Evolutionary conservation across 2,329 filamentous ascomycete species (phyloP).

Genomic region (Colletotrichum theobromicola): DNA sequence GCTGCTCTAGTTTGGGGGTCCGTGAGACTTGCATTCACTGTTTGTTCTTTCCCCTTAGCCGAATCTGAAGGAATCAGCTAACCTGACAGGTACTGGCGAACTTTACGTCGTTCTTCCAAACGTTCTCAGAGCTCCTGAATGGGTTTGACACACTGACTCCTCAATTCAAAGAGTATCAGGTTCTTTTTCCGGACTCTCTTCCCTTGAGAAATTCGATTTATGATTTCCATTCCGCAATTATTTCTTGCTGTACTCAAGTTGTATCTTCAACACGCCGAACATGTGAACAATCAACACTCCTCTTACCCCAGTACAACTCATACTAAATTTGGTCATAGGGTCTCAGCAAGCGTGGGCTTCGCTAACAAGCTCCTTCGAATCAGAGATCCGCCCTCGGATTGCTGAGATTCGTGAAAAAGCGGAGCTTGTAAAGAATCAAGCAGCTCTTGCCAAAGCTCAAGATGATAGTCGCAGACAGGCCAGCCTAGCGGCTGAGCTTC

Average conservation of each 20-base stretch:
- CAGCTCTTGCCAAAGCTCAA: not conserved
- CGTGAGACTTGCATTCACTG: conserved; percentile 44
- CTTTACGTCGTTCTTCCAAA: conserved; percentile 43
- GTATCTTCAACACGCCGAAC: not conserved
- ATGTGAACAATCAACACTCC: not conserved
- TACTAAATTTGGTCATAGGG: fast-evolving
- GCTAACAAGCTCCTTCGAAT: fast-evolving
- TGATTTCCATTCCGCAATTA: fast-evolving
- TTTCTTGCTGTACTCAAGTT: not conserved
- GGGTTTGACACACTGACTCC: conserved; percentile 38
- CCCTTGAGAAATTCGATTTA: not conserved
- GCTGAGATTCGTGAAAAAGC: not conserved
- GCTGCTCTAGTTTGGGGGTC: conserved; percentile 49
- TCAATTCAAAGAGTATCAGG: conserved; percentile 37
- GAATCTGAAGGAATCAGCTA: not conserved
- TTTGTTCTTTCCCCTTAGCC: not conserved
- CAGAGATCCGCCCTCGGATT: fast-evolving
- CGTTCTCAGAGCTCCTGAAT: conserved; percentile 39
- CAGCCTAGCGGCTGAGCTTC: not conserved
- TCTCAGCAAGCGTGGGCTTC: not conserved
- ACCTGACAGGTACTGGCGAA: conserved; percentile 30
- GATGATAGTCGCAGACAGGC: not conserved
- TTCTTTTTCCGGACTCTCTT: fast-evolving
- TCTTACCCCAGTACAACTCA: fast-evolving
- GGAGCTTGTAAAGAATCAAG: fast-evolving